Evolutionary conservation across 225 moss, liverwort and hornwort species (phyloP).

Genomic region (Ulota crispa): DNA sequence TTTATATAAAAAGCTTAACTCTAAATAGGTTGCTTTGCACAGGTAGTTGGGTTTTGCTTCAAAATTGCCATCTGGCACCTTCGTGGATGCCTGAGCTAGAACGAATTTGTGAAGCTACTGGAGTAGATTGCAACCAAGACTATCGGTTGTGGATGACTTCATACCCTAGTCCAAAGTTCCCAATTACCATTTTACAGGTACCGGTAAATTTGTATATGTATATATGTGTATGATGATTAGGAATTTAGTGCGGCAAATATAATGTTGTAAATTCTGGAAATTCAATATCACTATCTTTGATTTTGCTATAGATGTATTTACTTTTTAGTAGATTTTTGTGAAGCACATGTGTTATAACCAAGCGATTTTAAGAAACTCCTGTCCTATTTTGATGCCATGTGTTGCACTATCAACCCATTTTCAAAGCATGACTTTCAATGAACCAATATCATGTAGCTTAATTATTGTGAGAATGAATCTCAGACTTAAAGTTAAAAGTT

Average conservation of each 20-base stretch:
- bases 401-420: too few species aligned
- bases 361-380: too few species aligned
- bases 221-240: background rate
- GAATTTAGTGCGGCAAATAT: background rate
- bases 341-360: background rate
- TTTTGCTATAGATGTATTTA: background rate
- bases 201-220: rapidly evolving
- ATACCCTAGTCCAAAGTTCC: conserved; percentile 91
- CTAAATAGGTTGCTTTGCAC: background rate
- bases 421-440: too few species aligned
- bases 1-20: background rate
- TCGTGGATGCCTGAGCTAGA: conserved; percentile 95
- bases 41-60: conserved; percentile 94
- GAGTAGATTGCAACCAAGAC: conserved; percentile 75
- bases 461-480: too few species aligned
- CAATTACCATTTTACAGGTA: conserved; percentile 85
- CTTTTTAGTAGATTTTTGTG: background rate
- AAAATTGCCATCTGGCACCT: conserved; percentile 92
- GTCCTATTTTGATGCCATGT: too few species aligned
- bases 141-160: conserved; percentile 98
- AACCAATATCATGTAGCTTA: too few species aligned
- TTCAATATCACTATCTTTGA: background rate
- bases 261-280: background rate
- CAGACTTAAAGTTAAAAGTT: too few species aligned
- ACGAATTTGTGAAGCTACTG: conserved; percentile 74